Conservation (phyloP, 2,329 filamentous ascomycete species). For the Dactylellina leptospora region DNA sequence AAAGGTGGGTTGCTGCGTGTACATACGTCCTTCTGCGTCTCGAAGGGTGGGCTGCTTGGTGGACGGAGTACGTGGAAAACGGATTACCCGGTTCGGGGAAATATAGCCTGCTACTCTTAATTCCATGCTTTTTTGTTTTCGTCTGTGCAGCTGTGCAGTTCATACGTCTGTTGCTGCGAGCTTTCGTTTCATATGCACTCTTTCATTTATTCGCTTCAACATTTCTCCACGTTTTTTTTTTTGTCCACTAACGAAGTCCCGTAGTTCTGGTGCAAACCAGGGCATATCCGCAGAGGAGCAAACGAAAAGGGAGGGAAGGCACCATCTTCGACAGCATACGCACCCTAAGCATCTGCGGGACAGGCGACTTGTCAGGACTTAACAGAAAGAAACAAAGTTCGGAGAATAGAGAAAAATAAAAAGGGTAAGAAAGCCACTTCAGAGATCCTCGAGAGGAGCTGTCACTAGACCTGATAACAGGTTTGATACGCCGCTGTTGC, state of each 20-base stretch:
- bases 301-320: background rate
- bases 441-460: slow-evolving; percentile 19
- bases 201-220: slow-evolving; percentile 17
- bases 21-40: too few species aligned
- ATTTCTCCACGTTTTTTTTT: slow-evolving; percentile 50
- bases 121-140: slow-evolving; percentile 17
- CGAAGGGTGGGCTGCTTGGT: background rate
- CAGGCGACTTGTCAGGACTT: slow-evolving; percentile 35
- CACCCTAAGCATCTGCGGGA: slow-evolving; percentile 12
- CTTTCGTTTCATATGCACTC: background rate
- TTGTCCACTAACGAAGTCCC: slow-evolving; percentile 46
- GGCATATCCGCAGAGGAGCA: slow-evolving; percentile 13
- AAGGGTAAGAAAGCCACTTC: slow-evolving; percentile 29
- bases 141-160: slow-evolving; percentile 8
- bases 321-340: too few species aligned
- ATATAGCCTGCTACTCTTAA: slow-evolving; percentile 31
- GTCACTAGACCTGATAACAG: slow-evolving; percentile 41
- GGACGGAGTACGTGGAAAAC: slow-evolving; percentile 24
- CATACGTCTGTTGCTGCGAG: background rate
- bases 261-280: slow-evolving; percentile 40
- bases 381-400: background rate
- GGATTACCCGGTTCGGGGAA: slow-evolving; percentile 46
- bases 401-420: slow-evolving; percentile 24
- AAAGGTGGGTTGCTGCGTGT: slow-evolving; percentile 5
- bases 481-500: slow-evolving; percentile 39